Percentiles rank a stretch among this genome's conserved stretches.
Conservation (phyloP, 2,329 filamentous ascomycete genomes). For the Beauveria bassiana region DNA sequence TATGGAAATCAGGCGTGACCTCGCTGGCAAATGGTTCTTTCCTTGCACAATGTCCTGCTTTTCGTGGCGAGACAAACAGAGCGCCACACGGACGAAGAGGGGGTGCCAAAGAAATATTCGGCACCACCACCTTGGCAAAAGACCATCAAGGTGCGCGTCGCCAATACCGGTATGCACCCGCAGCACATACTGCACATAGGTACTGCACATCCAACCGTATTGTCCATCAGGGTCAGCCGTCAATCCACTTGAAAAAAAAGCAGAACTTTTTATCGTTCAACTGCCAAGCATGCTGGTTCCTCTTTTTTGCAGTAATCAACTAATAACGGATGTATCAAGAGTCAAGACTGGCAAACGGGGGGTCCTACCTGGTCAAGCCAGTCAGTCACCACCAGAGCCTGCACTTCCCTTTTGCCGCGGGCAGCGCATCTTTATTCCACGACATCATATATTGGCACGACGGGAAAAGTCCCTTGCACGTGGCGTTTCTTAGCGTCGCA, state of each 20-base stretch:
- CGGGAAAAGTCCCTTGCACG: background rate
- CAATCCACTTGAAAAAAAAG: background rate
- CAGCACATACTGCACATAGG: background rate
- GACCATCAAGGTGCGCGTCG: conserved; percentile 2
- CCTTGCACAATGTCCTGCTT: background rate
- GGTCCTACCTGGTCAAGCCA: background rate
- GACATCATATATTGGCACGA: background rate
- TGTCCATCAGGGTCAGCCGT: conserved; percentile 5
- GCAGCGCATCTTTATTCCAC: background rate
- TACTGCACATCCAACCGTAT: background rate
- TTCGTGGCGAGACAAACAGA: no score
- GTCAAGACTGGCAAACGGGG: background rate
- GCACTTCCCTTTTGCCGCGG: background rate
- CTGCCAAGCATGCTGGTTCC: background rate
- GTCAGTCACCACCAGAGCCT: no score
- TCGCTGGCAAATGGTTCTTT: background rate
- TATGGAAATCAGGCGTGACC: background rate
- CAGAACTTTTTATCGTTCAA: background rate
- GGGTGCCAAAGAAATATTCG: background rate
- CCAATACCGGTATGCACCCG: background rate
- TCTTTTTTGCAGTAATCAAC: background rate
- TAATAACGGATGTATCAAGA: background rate
- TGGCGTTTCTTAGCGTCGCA: conserved; percentile 1
- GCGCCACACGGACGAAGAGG: background rate
- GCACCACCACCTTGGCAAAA: background rate